Evolutionary conservation across 352 stramenopile genomes (phyloP).

Genomic region (Peronospora farinosa): DNA sequence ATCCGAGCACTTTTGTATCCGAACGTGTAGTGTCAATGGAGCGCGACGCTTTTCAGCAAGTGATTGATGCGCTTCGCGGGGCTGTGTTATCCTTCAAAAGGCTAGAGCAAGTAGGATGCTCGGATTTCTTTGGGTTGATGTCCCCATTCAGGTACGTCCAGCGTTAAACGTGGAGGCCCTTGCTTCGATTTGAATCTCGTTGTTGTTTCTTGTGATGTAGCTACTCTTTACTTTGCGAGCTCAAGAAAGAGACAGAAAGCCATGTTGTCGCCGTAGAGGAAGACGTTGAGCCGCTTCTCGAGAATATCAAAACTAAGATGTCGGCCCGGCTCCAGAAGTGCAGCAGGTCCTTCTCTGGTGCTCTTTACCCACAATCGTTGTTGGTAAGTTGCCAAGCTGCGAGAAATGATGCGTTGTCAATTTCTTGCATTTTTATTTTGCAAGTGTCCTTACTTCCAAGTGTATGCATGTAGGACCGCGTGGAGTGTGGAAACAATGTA

Average conservation of each 20-base stretch:
- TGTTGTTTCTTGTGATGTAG: conserved; percentile 14
- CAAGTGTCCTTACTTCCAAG: background rate
- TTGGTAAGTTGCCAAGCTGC: conserved; percentile 21
- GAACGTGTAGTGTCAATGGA: conserved; percentile 34
- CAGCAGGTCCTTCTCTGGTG: conserved; percentile 31
- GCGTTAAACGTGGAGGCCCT: background rate
- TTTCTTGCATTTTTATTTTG: background rate
- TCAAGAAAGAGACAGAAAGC: conserved; percentile 45
- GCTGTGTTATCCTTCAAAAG: conserved; percentile 26
- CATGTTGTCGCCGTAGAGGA: conserved; percentile 17
- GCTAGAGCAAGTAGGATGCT: conserved; percentile 16
- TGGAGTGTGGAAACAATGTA: conserved; percentile 9
- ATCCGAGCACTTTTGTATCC: conserved; percentile 24
- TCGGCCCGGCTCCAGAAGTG: conserved; percentile 33
- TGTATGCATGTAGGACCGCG: conserved; percentile 16
- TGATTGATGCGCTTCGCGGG: conserved; percentile 36
- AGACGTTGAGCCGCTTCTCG: conserved; percentile 20
- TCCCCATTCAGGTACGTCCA: conserved; percentile 33
- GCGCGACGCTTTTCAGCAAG: conserved; percentile 53
- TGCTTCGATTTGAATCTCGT: background rate
- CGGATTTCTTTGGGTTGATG: conserved; percentile 15
- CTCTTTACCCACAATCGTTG: conserved; percentile 35
- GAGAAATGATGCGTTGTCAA: background rate
- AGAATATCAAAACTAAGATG: conserved; percentile 44
- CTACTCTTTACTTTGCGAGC: conserved; percentile 30